Percentiles rank a stretch among this genome's conserved stretches.
Conservation (phyloP, 73 alveolate species). For the Blepharisma japonicum region DNA sequence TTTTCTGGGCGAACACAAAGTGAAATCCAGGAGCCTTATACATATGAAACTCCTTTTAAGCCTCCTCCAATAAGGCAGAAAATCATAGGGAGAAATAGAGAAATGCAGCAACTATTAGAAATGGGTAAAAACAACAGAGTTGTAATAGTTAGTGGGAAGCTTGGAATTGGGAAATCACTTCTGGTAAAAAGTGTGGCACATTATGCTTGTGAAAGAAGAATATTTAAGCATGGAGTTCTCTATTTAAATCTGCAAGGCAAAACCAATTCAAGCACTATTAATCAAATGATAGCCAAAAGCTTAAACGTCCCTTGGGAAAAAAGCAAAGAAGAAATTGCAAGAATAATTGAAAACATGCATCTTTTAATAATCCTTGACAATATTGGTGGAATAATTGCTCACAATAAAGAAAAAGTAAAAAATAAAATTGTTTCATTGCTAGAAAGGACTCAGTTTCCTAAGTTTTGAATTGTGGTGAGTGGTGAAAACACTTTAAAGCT, state of each 20-base stretch:
- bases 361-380: slow-evolving; percentile 14
- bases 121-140: not conserved
- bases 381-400: not conserved
- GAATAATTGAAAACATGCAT: not conserved
- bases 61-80: not conserved
- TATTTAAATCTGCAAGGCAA: slow-evolving; percentile 28
- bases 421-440: not conserved
- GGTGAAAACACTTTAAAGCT: not conserved
- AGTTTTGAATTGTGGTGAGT: not conserved
- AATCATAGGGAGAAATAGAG: not conserved
- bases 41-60: not conserved
- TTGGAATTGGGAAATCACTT: slow-evolving; percentile 25
- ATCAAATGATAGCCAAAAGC: no score
- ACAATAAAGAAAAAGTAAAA: not conserved
- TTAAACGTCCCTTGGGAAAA: no score
- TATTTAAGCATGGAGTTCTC: slow-evolving; percentile 22
- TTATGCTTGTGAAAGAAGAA: slow-evolving; percentile 25
- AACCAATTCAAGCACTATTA: not conserved
- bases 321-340: not conserved
- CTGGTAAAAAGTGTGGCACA: slow-evolving; percentile 23
- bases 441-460: not conserved
- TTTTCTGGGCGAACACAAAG: not conserved
- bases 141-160: not conserved
- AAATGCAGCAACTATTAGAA: not conserved
- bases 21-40: not conserved